Conservation (phyloP, 371 early-diverging fungal genomes). For the Fennellomyces sp. region DNA sequence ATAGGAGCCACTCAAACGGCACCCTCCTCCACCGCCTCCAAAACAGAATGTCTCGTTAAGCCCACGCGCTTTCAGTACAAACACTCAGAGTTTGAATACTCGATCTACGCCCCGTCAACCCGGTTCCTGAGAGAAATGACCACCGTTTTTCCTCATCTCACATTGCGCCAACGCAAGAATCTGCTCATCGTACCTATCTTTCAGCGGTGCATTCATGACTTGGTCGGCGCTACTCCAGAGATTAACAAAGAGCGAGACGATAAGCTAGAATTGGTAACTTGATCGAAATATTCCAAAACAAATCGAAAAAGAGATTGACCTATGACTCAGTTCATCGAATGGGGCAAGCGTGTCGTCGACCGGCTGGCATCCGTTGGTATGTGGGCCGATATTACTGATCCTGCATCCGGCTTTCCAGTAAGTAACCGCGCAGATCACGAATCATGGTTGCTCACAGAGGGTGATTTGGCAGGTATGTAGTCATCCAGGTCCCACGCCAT, state of each 20-base stretch:
- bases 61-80: conserved; percentile 32
- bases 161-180: conserved; percentile 45
- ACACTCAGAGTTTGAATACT: conserved; percentile 42
- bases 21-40: not conserved
- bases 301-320: not conserved
- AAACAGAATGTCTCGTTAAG: conserved; percentile 20
- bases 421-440: too few species aligned
- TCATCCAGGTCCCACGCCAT: conserved; percentile 71
- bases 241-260: conserved; percentile 81
- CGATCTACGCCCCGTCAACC: conserved; percentile 34
- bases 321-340: conserved; percentile 66
- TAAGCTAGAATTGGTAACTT: conserved; percentile 74
- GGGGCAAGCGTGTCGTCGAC: conserved; percentile 62
- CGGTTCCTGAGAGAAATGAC: conserved; percentile 40
- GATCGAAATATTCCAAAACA: not conserved
- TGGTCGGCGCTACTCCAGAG: conserved; percentile 72
- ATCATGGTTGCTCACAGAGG: too few species aligned
- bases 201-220: conserved; percentile 72
- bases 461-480: conserved; percentile 44
- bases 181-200: conserved; percentile 80
- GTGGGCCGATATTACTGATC: conserved; percentile 93
- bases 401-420: conserved; percentile 91
- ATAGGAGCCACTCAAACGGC: not conserved
- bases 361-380: conserved; percentile 61
- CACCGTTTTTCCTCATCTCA: conserved; percentile 47